These are phyloP conservation scores for Amesomyces nigricolor DNA, from an alignment of 2,329 filamentous ascomycete species.

Conservation along the genomic window DNA sequence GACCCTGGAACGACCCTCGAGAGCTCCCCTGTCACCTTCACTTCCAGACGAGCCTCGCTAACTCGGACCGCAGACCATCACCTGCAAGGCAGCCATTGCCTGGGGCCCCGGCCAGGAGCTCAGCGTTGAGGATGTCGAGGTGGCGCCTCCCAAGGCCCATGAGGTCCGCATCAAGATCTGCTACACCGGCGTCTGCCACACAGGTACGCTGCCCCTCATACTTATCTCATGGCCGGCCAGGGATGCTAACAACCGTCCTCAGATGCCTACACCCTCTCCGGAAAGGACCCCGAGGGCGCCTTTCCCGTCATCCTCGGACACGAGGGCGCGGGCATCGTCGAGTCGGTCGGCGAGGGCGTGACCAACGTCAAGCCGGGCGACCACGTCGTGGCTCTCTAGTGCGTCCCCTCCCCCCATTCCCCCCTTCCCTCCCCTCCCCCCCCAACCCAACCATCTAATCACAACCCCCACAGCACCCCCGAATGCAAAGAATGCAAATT, in stretches of 20 bases:
- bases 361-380: slow-evolving; percentile 92
- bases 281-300: slow-evolving; percentile 93
- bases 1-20: background rate
- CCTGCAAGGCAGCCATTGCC: slow-evolving; percentile 94
- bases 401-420: slow-evolving; percentile 33
- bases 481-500: slow-evolving; percentile 99
- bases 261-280: slow-evolving; percentile 90
- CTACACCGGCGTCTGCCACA: slow-evolving; percentile 99
- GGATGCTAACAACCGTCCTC: slow-evolving; percentile 3
- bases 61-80: slow-evolving; percentile 63
- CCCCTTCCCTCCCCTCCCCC: slow-evolving; percentile 1
- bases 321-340: slow-evolving; percentile 86
- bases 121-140: slow-evolving; percentile 86
- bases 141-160: slow-evolving; percentile 78
- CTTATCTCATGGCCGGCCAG: slow-evolving; percentile 2
- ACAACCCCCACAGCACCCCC: slow-evolving; percentile 67
- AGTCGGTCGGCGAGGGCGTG: slow-evolving; percentile 91
- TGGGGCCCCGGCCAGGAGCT: slow-evolving; percentile 94
- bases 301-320: slow-evolving; percentile 87
- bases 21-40: background rate
- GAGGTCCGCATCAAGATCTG: slow-evolving; percentile 96
- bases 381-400: slow-evolving; percentile 86
- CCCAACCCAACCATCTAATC: slow-evolving; percentile 11
- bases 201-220: slow-evolving; percentile 49
- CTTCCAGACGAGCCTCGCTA: background rate